phyloP scores from a whole-genome alignment of 2,329 filamentous ascomycete genomes.

The Aspergillus fischeri region DNA sequence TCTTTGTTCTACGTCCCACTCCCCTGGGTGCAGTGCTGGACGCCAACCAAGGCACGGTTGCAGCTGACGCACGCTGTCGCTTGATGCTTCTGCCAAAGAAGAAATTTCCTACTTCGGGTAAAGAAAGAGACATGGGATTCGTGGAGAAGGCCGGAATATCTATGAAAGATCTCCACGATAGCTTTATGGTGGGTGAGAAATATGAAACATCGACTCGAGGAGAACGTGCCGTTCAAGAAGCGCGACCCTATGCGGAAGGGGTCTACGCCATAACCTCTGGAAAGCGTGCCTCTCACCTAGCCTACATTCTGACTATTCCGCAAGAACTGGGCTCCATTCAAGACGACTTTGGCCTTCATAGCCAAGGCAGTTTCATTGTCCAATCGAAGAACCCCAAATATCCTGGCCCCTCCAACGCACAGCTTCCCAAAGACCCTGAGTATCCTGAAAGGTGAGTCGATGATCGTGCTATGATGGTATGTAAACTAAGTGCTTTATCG shows the following conservation, averaged over 20 bases:
- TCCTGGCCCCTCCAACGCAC: slow-evolving; percentile 60
- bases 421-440: slow-evolving; percentile 61
- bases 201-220: slow-evolving; percentile 75
- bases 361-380: slow-evolving; percentile 72
- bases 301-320: slow-evolving; percentile 74
- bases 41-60: slow-evolving; percentile 47
- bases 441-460: slow-evolving; percentile 64
- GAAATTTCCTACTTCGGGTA: slow-evolving; percentile 63
- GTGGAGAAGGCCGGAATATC: slow-evolving; percentile 69
- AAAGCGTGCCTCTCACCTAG: slow-evolving; percentile 68
- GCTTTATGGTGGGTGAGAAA: slow-evolving; percentile 62
- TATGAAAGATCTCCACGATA: slow-evolving; percentile 66
- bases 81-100: slow-evolving; percentile 82
- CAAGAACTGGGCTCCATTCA: slow-evolving; percentile 67
- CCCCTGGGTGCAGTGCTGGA: slow-evolving; percentile 65
- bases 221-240: slow-evolving; percentile 62
- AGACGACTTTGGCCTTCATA: slow-evolving; percentile 65
- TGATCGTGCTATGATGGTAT: neutral
- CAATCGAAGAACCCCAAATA: slow-evolving; percentile 76
- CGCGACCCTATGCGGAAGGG: slow-evolving; percentile 75
- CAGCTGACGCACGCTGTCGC: slow-evolving; percentile 59
- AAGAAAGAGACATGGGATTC: slow-evolving; percentile 74
- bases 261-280: slow-evolving; percentile 77
- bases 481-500: neutral
- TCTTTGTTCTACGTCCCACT: slow-evolving; percentile 73